Evolutionary conservation across 1,284 basidiomycete species (phyloP).

Genomic region (Neonothopanus nambi): DNA sequence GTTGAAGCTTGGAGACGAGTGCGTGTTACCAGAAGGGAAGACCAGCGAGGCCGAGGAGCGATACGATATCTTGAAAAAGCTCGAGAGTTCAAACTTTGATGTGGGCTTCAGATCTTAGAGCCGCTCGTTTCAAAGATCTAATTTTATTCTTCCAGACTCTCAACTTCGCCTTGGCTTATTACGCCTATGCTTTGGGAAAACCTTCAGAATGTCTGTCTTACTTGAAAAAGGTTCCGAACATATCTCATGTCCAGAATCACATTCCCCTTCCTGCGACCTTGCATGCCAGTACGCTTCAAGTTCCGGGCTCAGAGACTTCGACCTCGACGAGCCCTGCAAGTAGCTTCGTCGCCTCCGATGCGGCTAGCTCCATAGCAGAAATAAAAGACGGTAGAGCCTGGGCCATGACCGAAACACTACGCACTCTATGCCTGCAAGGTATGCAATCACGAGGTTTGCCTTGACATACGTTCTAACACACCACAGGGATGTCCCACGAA

Average conservation of each 20-base stretch:
- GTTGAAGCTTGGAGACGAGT: conserved; percentile 54
- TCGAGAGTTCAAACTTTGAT: conserved; percentile 56
- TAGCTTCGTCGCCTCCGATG: conserved; percentile 45
- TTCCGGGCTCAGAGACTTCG: conserved; percentile 32
- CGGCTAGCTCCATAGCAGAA: conserved; percentile 35
- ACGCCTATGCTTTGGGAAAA: conserved; percentile 72
- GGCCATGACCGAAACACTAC: conserved; percentile 62
- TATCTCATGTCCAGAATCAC: conserved; percentile 49
- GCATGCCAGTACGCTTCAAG: conserved; percentile 38
- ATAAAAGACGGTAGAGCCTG: conserved; percentile 65
- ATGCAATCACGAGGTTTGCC: conserved; percentile 11
- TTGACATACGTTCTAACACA: background rate
- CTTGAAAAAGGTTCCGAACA: conserved; percentile 56
- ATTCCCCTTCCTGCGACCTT: conserved; percentile 46
- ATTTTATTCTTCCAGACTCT: conserved; percentile 45
- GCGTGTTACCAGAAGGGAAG: conserved; percentile 52
- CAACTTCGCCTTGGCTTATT: conserved; percentile 69
- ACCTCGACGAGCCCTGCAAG: conserved; percentile 49
- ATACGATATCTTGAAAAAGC: conserved; percentile 51
- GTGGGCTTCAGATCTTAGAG: conserved; percentile 42
- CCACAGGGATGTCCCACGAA: conserved; percentile 48
- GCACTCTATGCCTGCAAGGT: conserved; percentile 74
- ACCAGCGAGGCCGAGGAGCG: conserved; percentile 51
- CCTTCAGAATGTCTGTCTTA: conserved; percentile 63
- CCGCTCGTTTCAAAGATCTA: background rate